Base-by-base conservation (phyloP, 805 yeast genomes). In the Cyberlindnera maritima region DNA sequence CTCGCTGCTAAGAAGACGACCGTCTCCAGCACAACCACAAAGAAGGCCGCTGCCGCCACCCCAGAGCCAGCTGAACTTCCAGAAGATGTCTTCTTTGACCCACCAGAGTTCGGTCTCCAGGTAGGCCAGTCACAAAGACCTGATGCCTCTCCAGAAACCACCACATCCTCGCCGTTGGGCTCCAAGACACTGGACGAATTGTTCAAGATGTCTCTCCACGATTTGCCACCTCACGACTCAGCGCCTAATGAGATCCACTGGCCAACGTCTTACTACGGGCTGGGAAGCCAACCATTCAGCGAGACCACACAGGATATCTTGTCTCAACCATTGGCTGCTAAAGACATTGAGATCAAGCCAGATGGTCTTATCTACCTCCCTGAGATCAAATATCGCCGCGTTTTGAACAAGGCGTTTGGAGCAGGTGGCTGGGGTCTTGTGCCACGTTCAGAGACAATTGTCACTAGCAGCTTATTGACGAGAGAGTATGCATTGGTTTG, bases 361-460 rank as follows among this genome's bases (percentile, higher is more conserved):
- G 99, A 94, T 64, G 98, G 98, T 14, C 70, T 94, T 42, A 66
- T 94, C 8, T 94, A 88, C 59, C 70, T 94, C 39, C 99, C 99
- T 0, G 99, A 94, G 64, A 94, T 94, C 68, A 92, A 92, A 63
- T 94, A 94, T 63, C 79, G 99, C 54, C 77, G 99, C 38, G 84
- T 91, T 19, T 68, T 94, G 55, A 92, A 92, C 67, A 75, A 75
- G 33, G 95, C 98, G 0, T 92, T 94, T 71, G 99, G 99, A 3
- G 97, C 99, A 7, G 99, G 99, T 23, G 97, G 96, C 2, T 94
- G 99, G 99, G 98, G 98, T 1, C 71, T 94, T 46, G 96, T 95
- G 1, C 98, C 99, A 11, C 72, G 99, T 46, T 82, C 96, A 0
- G 92, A 87, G 54, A 85, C 96, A 1, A 71, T 80, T 44, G 80